A percentile compares a stretch with the other conserved stretches of the same genome.
phyloP scores from a whole-genome alignment of 1,284 basidiomycete species.

The Pseudozyma hubeiensis region DNA sequence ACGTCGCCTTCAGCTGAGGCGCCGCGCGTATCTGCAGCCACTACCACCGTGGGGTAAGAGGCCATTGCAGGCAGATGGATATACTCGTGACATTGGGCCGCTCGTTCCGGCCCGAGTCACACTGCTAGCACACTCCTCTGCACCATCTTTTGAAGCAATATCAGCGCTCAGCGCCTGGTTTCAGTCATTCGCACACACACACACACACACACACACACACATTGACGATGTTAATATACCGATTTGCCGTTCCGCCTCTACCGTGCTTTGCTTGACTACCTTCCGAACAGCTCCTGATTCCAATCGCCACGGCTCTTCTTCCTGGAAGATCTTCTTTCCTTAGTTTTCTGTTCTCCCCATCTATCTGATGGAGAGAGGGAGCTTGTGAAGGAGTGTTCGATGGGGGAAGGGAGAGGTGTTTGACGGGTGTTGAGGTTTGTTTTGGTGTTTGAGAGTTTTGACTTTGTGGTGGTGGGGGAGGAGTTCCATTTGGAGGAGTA shows the following conservation, averaged over 20 bases:
- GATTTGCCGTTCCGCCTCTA: not conserved
- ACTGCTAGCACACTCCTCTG: not conserved
- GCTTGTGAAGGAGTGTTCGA: constrained; percentile 19
- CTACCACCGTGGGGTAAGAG: constrained; percentile 18
- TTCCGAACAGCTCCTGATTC: constrained; percentile 34
- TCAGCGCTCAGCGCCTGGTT: too few relatives aligned
- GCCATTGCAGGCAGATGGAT: too few relatives aligned
- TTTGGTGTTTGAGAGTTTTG: not conserved
- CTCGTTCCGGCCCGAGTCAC: constrained; percentile 32
- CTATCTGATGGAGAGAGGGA: constrained; percentile 6
- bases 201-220: not conserved
- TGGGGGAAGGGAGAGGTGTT: not conserved
- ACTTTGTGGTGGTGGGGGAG: not conserved
- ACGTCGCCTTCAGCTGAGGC: constrained; percentile 10
- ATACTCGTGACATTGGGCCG: constrained; percentile 11
- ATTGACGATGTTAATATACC: constrained; percentile 1
- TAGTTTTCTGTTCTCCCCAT: not conserved
- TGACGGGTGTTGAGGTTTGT: constrained; percentile 19
- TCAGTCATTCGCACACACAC: not conserved
- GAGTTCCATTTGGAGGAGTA: constrained; percentile 35
- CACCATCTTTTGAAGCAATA: not conserved
- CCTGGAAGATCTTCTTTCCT: constrained; percentile 16
- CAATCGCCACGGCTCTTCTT: constrained; percentile 41
- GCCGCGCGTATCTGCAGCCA: constrained; percentile 5
- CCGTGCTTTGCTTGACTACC: not conserved